These are phyloP conservation scores for Monosporascus sp. DNA, from an alignment of 2,329 filamentous ascomycete genomes.

Conservation along the genomic window DNA sequence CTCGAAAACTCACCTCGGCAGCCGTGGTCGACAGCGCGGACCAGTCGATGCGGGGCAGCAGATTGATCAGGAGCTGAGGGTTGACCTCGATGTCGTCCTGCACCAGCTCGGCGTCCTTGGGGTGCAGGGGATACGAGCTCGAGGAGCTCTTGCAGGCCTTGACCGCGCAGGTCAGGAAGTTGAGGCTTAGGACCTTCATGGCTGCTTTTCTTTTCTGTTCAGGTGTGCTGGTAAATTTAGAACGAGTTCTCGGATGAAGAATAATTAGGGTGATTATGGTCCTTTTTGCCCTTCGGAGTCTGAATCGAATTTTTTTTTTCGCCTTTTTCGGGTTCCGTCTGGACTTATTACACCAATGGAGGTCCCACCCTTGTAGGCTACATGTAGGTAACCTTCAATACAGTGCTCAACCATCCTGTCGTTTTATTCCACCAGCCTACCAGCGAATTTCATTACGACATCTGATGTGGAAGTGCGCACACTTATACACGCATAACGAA, in stretches of 20 bases:
- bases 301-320: neutral
- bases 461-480: no score
- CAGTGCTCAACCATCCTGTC: no score
- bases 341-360: neutral
- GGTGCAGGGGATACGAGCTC: conserved; percentile 83
- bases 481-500: neutral
- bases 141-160: conserved; percentile 85
- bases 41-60: conserved; percentile 88
- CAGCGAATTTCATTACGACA: no score
- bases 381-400: no score
- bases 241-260: no score
- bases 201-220: conserved; percentile 8
- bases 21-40: conserved; percentile 68
- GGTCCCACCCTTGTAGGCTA: no score
- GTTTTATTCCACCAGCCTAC: no score
- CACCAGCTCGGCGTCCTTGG: conserved; percentile 85
- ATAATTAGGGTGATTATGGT: no score
- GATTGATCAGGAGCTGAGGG: conserved; percentile 72
- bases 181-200: conserved; percentile 95
- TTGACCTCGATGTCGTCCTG: conserved; percentile 79
- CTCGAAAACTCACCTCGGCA: conserved; percentile 56
- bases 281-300: neutral
- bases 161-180: conserved; percentile 93
- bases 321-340: neutral
- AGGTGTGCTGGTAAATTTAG: neutral